Base-by-base conservation (phyloP, 2,329 filamentous ascomycete genomes). In the Ophiostoma himal-ulmi region DNA sequence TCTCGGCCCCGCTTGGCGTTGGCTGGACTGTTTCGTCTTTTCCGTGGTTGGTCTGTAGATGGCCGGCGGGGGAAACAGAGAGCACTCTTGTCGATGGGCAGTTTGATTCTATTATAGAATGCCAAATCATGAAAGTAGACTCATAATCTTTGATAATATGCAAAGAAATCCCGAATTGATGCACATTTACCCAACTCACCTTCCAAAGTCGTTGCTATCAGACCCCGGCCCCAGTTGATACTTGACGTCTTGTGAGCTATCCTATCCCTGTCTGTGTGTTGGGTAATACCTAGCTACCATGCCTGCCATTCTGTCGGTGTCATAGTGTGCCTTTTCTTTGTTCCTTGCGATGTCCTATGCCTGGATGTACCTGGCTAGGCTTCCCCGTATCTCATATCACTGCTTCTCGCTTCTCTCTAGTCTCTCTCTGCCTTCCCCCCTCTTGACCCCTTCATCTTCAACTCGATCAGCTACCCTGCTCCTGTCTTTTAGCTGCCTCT, bases 261-360 rank as follows among this genome's bases (percentile, higher is more conserved):
- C 52, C 52, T 57, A 57, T 57, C 52, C 52, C 52, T 57, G 52
- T 57, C 52, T 57, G 52, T 57, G 52, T 26, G n/a, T 13, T 57
- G 44, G 14, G 30, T 44, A 3, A 13, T 17, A 26, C 22, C 52
- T 26, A 22, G 17, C n/a, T 26, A 22, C 44, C 41, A 48, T 26
- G 52, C 52, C 52, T 57, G 52, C 8, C 44, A 48, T 17, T 22
- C 44, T 26, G 52, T 3, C 52, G 30, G 52, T 57, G 3, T 11
- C 22, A 30, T 22, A n/a, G 11, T 57, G 52, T 57, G 2, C 10
- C 52, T 57, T 26, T 20, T 20, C 2, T 48, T 20, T 11, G 44
- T 48, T 17, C 44, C 44, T 48, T 48, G 44, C 20, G 20, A 48
- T 39, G 8, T 10, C 37, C n/a, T 57, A 22, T 30, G 52, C 52